Percentiles rank a stretch among this genome's conserved stretches.
Evolutionary conservation across 371 early-diverging fungal species (phyloP).

Genomic region (Ordospora colligata): DNA sequence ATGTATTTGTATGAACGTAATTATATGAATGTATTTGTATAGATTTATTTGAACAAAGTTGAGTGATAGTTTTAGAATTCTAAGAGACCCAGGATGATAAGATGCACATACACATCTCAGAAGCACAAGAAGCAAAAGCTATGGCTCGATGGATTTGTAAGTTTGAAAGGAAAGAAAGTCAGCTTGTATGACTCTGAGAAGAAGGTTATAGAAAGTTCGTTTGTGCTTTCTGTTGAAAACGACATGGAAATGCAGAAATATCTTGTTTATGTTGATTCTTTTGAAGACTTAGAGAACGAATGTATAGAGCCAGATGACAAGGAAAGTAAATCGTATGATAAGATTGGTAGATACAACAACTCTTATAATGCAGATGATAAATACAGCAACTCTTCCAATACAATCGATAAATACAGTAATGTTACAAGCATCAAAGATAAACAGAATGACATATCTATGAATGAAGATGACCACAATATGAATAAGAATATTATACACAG

Average conservation of each 20-base stretch:
- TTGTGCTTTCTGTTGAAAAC: neutral
- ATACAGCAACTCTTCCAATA: too few relatives aligned
- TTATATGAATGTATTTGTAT: neutral
- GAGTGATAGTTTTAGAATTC: neutral
- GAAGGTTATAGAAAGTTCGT: conserved; percentile 5
- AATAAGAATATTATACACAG: too few relatives aligned
- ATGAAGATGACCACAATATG: too few relatives aligned
- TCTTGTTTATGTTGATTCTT: conserved; percentile 34
- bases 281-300: neutral
- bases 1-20: too few relatives aligned
- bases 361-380: too few relatives aligned
- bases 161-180: conserved; percentile 9
- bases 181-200: conserved; percentile 26
- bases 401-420: too few relatives aligned
- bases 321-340: too few relatives aligned
- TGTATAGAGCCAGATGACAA: neutral
- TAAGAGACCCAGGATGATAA: conserved; percentile 4
- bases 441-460: too few relatives aligned
- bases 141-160: conserved; percentile 43
- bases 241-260: conserved; percentile 34
- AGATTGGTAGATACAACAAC: too few relatives aligned
- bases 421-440: too few relatives aligned
- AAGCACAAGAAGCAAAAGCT: conserved; percentile 42
- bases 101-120: conserved; percentile 38
- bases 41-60: neutral